phyloP scores from a whole-genome alignment of 208 protist species.

The Crithidia acanthocephali region DNA sequence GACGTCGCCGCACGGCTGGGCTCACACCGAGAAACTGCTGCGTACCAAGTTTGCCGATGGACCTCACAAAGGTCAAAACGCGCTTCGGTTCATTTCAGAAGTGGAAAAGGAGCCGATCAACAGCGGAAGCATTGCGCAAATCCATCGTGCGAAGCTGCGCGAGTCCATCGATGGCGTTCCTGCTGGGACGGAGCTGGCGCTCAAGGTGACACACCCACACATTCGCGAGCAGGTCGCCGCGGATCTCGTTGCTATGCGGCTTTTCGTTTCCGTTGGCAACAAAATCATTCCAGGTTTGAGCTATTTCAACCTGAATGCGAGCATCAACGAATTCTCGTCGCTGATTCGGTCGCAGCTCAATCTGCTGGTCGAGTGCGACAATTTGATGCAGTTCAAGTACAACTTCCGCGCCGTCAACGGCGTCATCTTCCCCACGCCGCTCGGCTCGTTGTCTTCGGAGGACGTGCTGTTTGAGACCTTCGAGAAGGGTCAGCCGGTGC shows the following conservation, averaged over 20 bases:
- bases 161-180: slow-evolving; percentile 77
- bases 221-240: slow-evolving; percentile 70
- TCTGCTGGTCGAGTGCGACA: slow-evolving; percentile 82
- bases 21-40: slow-evolving; percentile 81
- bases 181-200: slow-evolving; percentile 79
- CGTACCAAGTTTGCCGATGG: slow-evolving; percentile 30
- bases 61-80: slow-evolving; percentile 33
- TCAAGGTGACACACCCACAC: slow-evolving; percentile 93
- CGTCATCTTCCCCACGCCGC: slow-evolving; percentile 86
- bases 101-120: slow-evolving; percentile 88
- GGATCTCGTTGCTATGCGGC: slow-evolving; percentile 79
- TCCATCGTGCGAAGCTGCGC: slow-evolving; percentile 83
- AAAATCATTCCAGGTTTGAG: slow-evolving; percentile 57
- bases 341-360: slow-evolving; percentile 89
- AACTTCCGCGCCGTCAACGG: slow-evolving; percentile 79
- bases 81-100: slow-evolving; percentile 67
- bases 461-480: slow-evolving; percentile 92
- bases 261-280: slow-evolving; percentile 53
- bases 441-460: slow-evolving; percentile 58
- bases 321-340: slow-evolving; percentile 77
- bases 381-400: slow-evolving; percentile 83
- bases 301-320: slow-evolving; percentile 72
- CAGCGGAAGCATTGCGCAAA: slow-evolving; percentile 93
- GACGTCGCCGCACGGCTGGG: slow-evolving; percentile 73
- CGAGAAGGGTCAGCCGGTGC: slow-evolving; percentile 79